phyloP scores from a whole-genome alignment of 768 basidiomycete genomes.

The Clathrus columnatus region DNA sequence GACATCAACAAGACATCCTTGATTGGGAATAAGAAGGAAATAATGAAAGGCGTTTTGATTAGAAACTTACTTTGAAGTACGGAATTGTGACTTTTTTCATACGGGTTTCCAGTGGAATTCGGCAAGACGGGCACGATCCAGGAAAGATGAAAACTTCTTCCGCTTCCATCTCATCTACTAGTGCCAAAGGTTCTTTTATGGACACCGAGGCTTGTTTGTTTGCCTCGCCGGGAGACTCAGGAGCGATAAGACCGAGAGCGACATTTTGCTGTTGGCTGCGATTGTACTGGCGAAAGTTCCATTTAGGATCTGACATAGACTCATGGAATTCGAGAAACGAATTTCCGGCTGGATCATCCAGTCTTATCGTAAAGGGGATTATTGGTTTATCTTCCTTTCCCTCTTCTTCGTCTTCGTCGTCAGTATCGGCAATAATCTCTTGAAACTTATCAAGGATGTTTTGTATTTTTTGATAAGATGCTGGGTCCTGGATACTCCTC shows the following conservation, averaged over 20 bases:
- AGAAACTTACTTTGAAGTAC: constrained; percentile 76
- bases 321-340: constrained; percentile 92
- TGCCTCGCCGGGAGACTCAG: constrained; percentile 29
- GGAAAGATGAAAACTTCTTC: constrained; percentile 85
- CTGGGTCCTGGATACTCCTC: constrained; percentile 69
- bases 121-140: constrained; percentile 83
- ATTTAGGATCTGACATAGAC: constrained; percentile 85
- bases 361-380: constrained; percentile 67
- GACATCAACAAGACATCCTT: constrained; percentile 98
- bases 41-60: neutral
- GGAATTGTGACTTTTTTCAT: constrained; percentile 98
- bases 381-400: constrained; percentile 27
- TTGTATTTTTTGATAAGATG: constrained; percentile 65
- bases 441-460: constrained; percentile 57
- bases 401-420: constrained; percentile 35
- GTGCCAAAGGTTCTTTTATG: constrained; percentile 16
- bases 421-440: constrained; percentile 52
- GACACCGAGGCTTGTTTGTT: constrained; percentile 14
- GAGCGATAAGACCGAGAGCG: constrained; percentile 59
- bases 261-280: constrained; percentile 77
- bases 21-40: neutral
- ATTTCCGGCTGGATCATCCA: constrained; percentile 93
- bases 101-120: constrained; percentile 68
- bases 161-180: constrained; percentile 40
- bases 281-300: constrained; percentile 78